phyloP scores from a whole-genome alignment of 2,329 filamentous ascomycete genomes.

The Leptographium flavum region DNA sequence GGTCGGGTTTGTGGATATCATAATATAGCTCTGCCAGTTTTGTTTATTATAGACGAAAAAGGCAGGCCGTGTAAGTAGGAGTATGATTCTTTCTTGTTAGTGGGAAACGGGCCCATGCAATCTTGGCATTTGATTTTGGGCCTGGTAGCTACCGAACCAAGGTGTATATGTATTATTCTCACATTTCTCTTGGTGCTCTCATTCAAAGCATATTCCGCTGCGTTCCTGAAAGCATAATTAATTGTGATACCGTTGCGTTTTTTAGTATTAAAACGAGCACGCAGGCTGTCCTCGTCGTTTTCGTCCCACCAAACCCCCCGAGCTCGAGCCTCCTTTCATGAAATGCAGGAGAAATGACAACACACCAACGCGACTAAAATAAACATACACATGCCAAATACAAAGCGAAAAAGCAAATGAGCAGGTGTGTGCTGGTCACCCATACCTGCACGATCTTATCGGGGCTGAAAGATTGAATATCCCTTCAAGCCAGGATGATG shows the following conservation, averaged over 20 bases:
- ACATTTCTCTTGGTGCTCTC: slow-evolving; percentile 20
- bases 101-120: neutral
- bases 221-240: neutral
- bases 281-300: neutral
- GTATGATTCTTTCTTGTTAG: neutral
- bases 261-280: neutral
- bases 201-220: neutral
- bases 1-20: neutral
- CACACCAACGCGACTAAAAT: neutral
- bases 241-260: neutral
- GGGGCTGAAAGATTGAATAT: neutral
- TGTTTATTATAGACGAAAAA: neutral
- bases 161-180: slow-evolving; percentile 39
- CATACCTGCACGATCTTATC: neutral
- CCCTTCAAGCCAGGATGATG: neutral
- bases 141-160: slow-evolving; percentile 13
- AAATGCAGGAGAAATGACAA: neutral
- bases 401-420: neutral
- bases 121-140: neutral
- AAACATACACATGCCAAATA: neutral
- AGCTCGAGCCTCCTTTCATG: neutral
- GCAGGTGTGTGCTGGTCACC: neutral
- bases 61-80: neutral
- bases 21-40: slow-evolving; percentile 4
- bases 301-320: neutral